Evolutionary conservation across 106 monocot species (phyloP), one percentile per base, ranked within the genome.

Genomic region (Apostasia ramifera): DNA sequence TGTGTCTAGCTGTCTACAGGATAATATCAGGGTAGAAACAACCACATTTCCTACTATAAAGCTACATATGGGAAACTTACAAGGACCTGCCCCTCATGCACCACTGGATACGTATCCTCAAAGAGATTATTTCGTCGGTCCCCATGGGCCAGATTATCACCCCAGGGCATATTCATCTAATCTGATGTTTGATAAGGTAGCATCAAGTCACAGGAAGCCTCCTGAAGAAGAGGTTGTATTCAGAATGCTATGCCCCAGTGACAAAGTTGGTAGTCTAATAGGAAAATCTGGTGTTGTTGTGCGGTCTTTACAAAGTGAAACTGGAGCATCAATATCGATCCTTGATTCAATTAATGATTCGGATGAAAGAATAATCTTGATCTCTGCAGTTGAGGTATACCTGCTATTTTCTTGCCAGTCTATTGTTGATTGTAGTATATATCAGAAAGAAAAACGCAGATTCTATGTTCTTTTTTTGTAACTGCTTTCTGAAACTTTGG

Each of bases 211-310:
- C 38, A 76, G 75, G 69, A 84, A 70, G 42, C 11, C 81, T 72
- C 39, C 48, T 2, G 92, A 86, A 71, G 84, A 93, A 52, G 93
- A 93, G 61, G 66, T 93, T 75, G 38, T 77, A 6, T 93, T 86
- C 70, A 81, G 89, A 72, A 81, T 93, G 72, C 57, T 93, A 55
- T 89, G 86, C 54, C 60, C 79, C 50, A 76, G 76, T 76, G 93
- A 93, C 6, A 88, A 70, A 71, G 93, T 93, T 69, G 81, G 84
- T 13, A 78, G 79, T 70, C 71, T 93, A n/a, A 86, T 93, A 59
- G 93, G 93, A 42, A 93, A 86, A 76, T 85, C 50, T 59, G 86
- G 93, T 59, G 47, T 48, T 41, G 71, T 82, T 53, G 55, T 89
- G 66, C 88, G 79, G 11, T 61, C 75, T 55, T 71, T 93, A 53